These are phyloP conservation scores for Litsea cubeba DNA, from an alignment of 164 flowering plant genomes.

Conservation along the genomic window DNA sequence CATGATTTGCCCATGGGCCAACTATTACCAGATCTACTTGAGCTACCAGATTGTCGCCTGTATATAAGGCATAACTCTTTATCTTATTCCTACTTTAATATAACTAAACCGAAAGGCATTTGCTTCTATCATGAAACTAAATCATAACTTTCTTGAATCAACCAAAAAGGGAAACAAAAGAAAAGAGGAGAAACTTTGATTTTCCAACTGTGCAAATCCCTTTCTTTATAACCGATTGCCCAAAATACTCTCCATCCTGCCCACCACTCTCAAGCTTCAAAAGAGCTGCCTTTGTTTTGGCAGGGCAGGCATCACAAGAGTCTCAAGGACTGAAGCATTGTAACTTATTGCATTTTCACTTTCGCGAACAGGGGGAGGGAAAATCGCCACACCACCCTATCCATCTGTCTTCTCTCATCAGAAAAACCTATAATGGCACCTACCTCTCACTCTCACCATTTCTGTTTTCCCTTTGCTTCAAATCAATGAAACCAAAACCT, in stretches of 20 bases:
- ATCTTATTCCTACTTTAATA: not conserved
- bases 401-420: constrained; percentile 9
- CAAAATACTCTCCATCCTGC: constrained; percentile 1
- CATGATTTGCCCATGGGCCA: no score
- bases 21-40: no score
- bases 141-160: not conserved
- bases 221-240: not conserved
- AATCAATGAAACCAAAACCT: constrained; percentile 19
- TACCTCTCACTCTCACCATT: constrained; percentile 16
- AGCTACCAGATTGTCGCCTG: no score
- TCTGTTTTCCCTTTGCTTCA: constrained; percentile 11
- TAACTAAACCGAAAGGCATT: not conserved
- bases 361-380: constrained; percentile 26
- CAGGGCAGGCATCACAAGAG: constrained; percentile 4
- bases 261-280: not conserved
- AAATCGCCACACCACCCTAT: constrained; percentile 13
- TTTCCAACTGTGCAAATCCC: constrained; percentile 8
- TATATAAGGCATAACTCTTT: no score
- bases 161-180: not conserved
- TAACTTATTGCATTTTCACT: constrained; percentile 39
- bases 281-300: not conserved
- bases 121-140: not conserved
- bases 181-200: not conserved
- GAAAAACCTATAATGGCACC: constrained; percentile 2
- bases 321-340: constrained; percentile 4